Percentiles rank a stretch among this genome's conserved stretches.
phyloP scores from a whole-genome alignment of 1,139 yeast genomes.

The Suhomyces taliae region DNA sequence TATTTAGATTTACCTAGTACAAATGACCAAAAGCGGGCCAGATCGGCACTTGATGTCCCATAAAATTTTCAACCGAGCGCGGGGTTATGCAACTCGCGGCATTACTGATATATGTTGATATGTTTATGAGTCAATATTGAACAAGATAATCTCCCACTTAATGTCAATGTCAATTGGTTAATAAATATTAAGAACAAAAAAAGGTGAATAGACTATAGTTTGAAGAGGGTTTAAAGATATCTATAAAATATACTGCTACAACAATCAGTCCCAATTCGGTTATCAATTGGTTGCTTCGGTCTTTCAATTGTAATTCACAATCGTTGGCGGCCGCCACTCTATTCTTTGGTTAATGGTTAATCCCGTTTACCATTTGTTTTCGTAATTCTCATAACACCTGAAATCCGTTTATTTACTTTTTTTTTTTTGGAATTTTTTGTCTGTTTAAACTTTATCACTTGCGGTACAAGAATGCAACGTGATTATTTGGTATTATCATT shows the following conservation, averaged over 20 bases:
- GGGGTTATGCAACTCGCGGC: not conserved
- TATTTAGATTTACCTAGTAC: too few species aligned
- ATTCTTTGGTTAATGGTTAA: too few species aligned
- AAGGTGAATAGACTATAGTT: too few species aligned
- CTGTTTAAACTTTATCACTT: not conserved
- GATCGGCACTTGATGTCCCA: not conserved
- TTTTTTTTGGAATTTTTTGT: too few species aligned
- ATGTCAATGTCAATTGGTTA: too few species aligned
- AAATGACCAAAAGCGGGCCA: not conserved
- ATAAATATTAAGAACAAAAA: too few species aligned
- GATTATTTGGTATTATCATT: too few species aligned
- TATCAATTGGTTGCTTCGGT: not conserved
- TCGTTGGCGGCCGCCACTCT: not conserved
- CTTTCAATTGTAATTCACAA: not conserved
- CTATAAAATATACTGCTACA: not conserved
- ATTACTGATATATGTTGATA: not conserved
- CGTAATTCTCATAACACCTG: conserved; percentile 1
- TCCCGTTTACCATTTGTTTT: not conserved
- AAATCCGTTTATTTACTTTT: conserved; percentile 1
- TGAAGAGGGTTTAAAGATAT: too few species aligned
- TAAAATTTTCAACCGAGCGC: not conserved
- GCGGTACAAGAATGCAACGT: not conserved
- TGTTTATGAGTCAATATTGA: not conserved
- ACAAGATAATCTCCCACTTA: too few species aligned
- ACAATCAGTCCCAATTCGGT: not conserved